Base-by-base conservation (phyloP, 192 early-diverging fungal genomes). In the Coemansia umbellata region DNA sequence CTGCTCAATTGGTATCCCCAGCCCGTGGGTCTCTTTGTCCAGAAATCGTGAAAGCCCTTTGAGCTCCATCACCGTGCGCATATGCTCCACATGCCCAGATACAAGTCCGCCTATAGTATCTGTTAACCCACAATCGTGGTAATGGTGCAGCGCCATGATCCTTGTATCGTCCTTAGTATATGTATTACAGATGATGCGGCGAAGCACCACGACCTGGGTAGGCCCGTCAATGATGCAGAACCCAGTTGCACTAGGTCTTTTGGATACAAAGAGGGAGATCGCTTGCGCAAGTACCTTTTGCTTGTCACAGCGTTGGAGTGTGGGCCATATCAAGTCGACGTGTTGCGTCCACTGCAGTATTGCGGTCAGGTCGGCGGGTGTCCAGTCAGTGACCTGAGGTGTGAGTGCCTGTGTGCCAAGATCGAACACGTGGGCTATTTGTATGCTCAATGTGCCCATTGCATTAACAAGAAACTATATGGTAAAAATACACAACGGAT, bases 321-420 rank as follows among this genome's bases (percentile, higher is more conserved):
- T 73, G 9, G 63, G 36, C 54, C 58, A 58, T 4, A 64, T 18
- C 27, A 66, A 28, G 23, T 73, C 69, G 7, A 58, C 63, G 21
- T 73, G 69, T 28, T 61, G 49, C 1, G 63, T 39, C 69, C 69
- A 73, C 5, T 24, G 27, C 8, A 73, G 24, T 1, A 56, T 49
- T 9, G 23, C 24, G 6, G 37, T 26, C 2, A 73, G 54, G 21
- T 39, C 30, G 1, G 52, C 53, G 10, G 36, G 14, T 0, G 41
- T 44, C 69, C 69, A 73, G 0, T 18, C n/a, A 1, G 13, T 14
- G 2, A 66, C 31, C 8, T 13, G 8, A 0, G 40, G 18, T 0
- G 58, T 43, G 9, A 32, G 19, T 5, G 69, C 62, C 21, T 55
- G 28, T 7, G 39, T 37, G 8, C 51, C 54, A 18, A 66, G 36